Evolutionary conservation across 1,139 yeast species (phyloP).

Genomic region (Candida albicans): DNA sequence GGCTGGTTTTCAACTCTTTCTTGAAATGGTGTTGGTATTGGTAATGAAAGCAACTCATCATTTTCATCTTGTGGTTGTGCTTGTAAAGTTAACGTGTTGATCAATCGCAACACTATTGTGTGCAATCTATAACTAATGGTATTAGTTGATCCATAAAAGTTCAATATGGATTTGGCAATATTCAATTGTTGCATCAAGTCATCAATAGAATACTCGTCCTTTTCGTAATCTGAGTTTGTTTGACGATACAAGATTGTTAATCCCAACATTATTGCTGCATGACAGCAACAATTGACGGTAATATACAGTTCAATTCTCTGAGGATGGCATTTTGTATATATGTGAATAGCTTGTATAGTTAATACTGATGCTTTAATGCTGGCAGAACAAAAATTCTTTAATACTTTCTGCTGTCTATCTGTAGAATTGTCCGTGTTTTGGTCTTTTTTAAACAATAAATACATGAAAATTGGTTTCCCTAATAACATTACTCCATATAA

Average conservation of each 20-base stretch:
- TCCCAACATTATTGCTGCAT: slow-evolving; percentile 16
- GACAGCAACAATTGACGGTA: slow-evolving; percentile 14
- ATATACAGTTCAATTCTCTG: slow-evolving; percentile 17
- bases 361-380: slow-evolving; percentile 17
- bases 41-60: slow-evolving; percentile 2
- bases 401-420: slow-evolving; percentile 13
- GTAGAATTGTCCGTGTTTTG: slow-evolving; percentile 5
- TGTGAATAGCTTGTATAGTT: slow-evolving; percentile 17
- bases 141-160: slow-evolving; percentile 13
- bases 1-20: background rate
- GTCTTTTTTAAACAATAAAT: slow-evolving; percentile 10
- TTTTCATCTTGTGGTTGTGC: slow-evolving; percentile 11
- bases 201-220: slow-evolving; percentile 10
- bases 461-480: slow-evolving; percentile 46
- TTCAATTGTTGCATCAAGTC: slow-evolving; percentile 13
- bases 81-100: slow-evolving; percentile 10
- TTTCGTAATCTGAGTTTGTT: slow-evolving; percentile 7
- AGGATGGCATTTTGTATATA: slow-evolving; percentile 11
- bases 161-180: slow-evolving; percentile 12
- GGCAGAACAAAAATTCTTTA: slow-evolving; percentile 17
- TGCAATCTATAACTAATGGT: slow-evolving; percentile 13
- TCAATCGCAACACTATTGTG: slow-evolving; percentile 12
- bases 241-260: slow-evolving; percentile 15
- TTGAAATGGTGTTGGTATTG: slow-evolving; percentile 5
- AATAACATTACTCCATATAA: slow-evolving; percentile 40